A percentile compares a stretch with the other conserved stretches of the same genome.
These are phyloP conservation scores for Malania oleifera DNA, from an alignment of 164 flowering plant genomes.

Conservation along the genomic window DNA sequence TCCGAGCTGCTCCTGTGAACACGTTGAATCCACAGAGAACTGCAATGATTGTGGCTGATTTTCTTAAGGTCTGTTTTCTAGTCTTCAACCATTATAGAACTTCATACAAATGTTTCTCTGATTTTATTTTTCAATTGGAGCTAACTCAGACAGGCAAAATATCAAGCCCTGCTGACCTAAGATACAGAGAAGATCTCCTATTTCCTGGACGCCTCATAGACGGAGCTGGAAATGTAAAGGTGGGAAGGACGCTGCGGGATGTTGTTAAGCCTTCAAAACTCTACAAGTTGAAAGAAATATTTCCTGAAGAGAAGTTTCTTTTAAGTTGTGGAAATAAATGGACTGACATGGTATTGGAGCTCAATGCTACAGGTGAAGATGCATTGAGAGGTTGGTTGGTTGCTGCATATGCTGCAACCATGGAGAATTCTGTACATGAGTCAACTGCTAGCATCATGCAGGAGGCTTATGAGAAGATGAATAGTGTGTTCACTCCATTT, in stretches of 20 bases:
- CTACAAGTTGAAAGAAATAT: slow-evolving; percentile 39
- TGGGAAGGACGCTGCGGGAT: slow-evolving; percentile 58
- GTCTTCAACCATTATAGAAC: background rate
- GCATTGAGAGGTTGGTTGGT: slow-evolving; percentile 92
- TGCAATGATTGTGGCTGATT: slow-evolving; percentile 81
- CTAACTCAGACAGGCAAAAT: slow-evolving; percentile 54
- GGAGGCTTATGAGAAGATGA: slow-evolving; percentile 73
- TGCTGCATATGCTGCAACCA: slow-evolving; percentile 74
- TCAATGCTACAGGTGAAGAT: slow-evolving; percentile 83
- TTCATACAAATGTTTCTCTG: background rate
- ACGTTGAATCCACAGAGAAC: slow-evolving; percentile 94
- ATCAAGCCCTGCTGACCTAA: slow-evolving; percentile 83
- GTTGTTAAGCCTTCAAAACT: slow-evolving; percentile 65
- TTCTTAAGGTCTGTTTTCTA: slow-evolving; percentile 50
- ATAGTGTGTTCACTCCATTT: slow-evolving; percentile 45
- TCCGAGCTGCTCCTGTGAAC: slow-evolving; percentile 88
- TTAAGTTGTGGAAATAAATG: slow-evolving; percentile 36
- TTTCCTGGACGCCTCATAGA: slow-evolving; percentile 71
- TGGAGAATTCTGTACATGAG: slow-evolving; percentile 28
- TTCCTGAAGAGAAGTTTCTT: slow-evolving; percentile 74
- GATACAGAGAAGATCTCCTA: slow-evolving; percentile 78
- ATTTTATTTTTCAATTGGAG: background rate
- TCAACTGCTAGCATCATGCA: slow-evolving; percentile 18
- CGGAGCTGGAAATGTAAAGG: slow-evolving; percentile 83
- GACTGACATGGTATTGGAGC: slow-evolving; percentile 75